These are phyloP conservation scores for Termitomyces sp. DNA, from an alignment of 768 basidiomycete species.

Conservation along the genomic window DNA sequence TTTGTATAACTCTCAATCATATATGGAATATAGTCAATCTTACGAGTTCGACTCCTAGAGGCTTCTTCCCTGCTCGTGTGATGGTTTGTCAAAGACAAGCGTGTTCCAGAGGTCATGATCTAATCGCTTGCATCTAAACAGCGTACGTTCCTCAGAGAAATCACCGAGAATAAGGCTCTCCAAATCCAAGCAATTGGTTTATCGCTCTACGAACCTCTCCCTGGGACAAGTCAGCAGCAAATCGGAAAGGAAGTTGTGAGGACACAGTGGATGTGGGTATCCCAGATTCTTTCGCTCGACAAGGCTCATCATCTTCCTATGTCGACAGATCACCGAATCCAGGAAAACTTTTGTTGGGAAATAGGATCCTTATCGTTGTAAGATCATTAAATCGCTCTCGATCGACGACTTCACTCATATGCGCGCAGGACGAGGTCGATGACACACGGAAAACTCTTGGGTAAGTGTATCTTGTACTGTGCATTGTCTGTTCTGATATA, in stretches of 20 bases:
- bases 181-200: conserved; percentile 97
- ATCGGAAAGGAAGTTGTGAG: conserved; percentile 84
- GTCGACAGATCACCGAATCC: conserved; percentile 56
- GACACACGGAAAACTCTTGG: conserved; percentile 87
- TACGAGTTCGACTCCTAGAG: conserved; percentile 39
- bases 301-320: conserved; percentile 2
- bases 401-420: conserved; percentile 1
- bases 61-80: conserved; percentile 95
- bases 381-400: conserved; percentile 22
- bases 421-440: conserved; percentile 75
- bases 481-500: neutral
- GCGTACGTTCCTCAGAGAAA: conserved; percentile 83
- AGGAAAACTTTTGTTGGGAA: conserved; percentile 71
- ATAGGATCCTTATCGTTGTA: conserved; percentile 79
- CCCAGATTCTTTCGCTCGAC: neutral
- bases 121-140: conserved; percentile 21
- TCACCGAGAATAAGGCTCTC: conserved; percentile 68
- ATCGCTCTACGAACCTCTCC: conserved; percentile 89
- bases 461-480: conserved; percentile 38
- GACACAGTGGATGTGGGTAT: conserved; percentile 91
- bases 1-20: conserved; percentile 37
- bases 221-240: conserved; percentile 67
- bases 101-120: conserved; percentile 4
- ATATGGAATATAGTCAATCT: conserved; percentile 14
- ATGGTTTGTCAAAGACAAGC: conserved; percentile 41